These are phyloP conservation scores for Emergomyces africanus DNA, from an alignment of 2,329 filamentous ascomycete genomes.

Conservation along the genomic window DNA sequence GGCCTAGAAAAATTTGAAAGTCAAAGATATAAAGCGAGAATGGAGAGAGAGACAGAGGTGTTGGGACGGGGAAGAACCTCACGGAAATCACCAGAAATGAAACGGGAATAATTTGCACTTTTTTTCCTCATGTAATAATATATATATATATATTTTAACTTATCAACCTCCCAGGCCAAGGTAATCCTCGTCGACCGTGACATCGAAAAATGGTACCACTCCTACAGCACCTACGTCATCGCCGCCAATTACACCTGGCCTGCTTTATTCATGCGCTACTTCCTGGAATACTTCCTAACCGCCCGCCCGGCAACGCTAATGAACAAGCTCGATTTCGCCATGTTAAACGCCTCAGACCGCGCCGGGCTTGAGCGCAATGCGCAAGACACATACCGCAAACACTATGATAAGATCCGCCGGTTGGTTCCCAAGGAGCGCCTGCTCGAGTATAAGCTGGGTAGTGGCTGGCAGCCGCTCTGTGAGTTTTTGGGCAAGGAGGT, in stretches of 20 bases:
- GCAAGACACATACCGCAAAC: background rate
- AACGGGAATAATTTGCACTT: no score
- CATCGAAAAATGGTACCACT: conserved; percentile 1
- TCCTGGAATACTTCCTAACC: background rate
- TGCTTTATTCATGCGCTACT: background rate
- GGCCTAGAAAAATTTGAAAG: no score
- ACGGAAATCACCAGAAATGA: no score
- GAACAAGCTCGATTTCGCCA: background rate
- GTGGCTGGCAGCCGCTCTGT: conserved; percentile 34
- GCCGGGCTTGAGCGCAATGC: background rate
- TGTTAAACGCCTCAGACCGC: background rate
- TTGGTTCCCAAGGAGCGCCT: conserved; percentile 5
- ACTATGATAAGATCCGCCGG: background rate
- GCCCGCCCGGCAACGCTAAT: background rate
- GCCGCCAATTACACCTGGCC: background rate
- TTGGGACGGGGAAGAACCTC: no score
- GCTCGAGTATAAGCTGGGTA: conserved; percentile 17
- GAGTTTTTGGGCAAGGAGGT: conserved; percentile 8
- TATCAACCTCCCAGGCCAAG: background rate
- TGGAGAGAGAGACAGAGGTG: no score
- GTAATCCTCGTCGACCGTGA: conserved; percentile 1
- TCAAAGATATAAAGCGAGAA: no score
- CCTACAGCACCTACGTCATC: background rate
- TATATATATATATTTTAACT: no score
- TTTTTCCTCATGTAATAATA: no score